Evolutionary conservation across 83 land plant genomes (phyloP).

Genomic region (Thuja plicata): DNA sequence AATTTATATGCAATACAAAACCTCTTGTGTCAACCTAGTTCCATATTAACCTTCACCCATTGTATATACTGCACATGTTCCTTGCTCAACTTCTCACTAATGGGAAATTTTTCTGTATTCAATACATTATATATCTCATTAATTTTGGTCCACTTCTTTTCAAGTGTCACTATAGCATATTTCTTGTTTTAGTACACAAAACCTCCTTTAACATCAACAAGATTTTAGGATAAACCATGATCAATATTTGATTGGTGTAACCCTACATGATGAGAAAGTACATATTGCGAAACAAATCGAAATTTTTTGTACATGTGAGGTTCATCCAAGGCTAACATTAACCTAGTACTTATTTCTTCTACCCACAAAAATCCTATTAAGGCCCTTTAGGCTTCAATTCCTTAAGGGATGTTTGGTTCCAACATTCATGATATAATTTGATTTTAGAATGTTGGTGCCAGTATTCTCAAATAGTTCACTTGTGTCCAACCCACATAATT

Average conservation of each 20-base stretch:
- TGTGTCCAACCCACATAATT: too few species aligned
- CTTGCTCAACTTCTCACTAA: slow-evolving; percentile 88
- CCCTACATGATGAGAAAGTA: slow-evolving; percentile 99
- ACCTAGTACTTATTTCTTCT: slow-evolving; percentile 96
- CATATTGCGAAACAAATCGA: slow-evolving; percentile 94
- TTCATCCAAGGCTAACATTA: slow-evolving; percentile 94
- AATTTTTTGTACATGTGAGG: slow-evolving; percentile 88
- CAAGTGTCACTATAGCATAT: slow-evolving; percentile 89
- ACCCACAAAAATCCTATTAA: slow-evolving; percentile 79
- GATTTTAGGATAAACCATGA: slow-evolving; percentile 96
- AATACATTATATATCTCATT: slow-evolving; percentile 96
- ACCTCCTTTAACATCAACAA: slow-evolving; percentile 99
- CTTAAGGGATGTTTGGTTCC: too few species aligned
- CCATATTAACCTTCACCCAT: slow-evolving; percentile 56
- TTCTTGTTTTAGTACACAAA: slow-evolving; percentile 91
- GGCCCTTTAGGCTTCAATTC: too few species aligned
- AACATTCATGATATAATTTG: too few species aligned
- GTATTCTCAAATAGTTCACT: too few species aligned
- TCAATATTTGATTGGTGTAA: slow-evolving; percentile 91
- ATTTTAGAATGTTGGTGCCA: too few species aligned
- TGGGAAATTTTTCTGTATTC: slow-evolving; percentile 90
- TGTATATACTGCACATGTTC: slow-evolving; percentile 89
- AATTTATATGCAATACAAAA: slow-evolving; percentile 94
- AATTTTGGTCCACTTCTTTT: slow-evolving; percentile 96
- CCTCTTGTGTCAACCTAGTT: slow-evolving; percentile 55